These are phyloP conservation scores for Eimeria necatrix DNA, from an alignment of 169 alveolate genomes.

Conservation along the genomic window DNA sequence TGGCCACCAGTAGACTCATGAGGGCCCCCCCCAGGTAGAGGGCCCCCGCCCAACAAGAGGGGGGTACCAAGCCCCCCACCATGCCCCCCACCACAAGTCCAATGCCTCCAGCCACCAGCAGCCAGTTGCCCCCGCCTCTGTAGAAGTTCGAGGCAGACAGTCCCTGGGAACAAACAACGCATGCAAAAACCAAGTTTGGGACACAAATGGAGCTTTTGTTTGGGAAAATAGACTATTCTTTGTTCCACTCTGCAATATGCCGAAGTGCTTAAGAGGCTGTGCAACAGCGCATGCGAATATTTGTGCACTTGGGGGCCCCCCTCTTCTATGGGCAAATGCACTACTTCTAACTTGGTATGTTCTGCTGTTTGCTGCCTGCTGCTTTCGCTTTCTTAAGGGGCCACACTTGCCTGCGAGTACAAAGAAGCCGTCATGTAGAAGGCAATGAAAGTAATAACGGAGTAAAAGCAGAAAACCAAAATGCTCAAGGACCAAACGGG, in stretches of 20 bases:
- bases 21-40: slow-evolving; percentile 77
- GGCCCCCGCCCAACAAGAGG: slow-evolving; percentile 81
- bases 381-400: not conserved
- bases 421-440: slow-evolving; percentile 76
- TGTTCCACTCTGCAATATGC: not conserved
- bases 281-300: not conserved
- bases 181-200: not conserved
- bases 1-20: slow-evolving; percentile 47
- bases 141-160: slow-evolving; percentile 82
- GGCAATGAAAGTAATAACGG: slow-evolving; percentile 67
- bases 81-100: slow-evolving; percentile 76
- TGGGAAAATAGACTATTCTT: not conserved
- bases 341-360: too few species aligned
- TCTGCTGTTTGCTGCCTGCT: too few species aligned
- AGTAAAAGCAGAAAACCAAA: slow-evolving; percentile 59
- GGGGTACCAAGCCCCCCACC: slow-evolving; percentile 78
- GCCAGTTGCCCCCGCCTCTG: slow-evolving; percentile 87
- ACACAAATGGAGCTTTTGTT: not conserved
- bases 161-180: slow-evolving; percentile 76
- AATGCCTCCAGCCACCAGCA: slow-evolving; percentile 76
- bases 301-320: not conserved
- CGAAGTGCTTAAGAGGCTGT: not conserved
- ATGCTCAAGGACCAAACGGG: slow-evolving; percentile 79
- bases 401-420: slow-evolving; percentile 54
- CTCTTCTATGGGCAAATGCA: too few species aligned